phyloP scores from a whole-genome alignment of 768 basidiomycete species.

The Lactarius sp. region DNA sequence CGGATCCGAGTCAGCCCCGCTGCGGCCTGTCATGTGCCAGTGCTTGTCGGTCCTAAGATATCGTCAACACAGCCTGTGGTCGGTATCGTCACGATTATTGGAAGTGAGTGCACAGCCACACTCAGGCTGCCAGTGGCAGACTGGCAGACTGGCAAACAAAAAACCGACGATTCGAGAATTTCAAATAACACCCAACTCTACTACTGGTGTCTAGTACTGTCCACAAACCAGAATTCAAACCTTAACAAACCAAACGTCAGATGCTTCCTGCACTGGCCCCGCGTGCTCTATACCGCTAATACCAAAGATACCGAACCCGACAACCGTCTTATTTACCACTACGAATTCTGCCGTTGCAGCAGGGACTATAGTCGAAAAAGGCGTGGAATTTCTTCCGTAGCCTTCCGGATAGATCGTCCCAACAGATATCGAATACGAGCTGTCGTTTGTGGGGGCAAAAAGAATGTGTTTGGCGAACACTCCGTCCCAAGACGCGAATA shows the following conservation, averaged over 20 bases:
- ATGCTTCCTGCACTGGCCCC: background rate
- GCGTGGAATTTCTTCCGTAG: conserved; percentile 14
- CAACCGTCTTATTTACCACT: background rate
- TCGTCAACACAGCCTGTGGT: no score
- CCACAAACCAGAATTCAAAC: background rate
- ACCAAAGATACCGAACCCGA: conserved; percentile 6
- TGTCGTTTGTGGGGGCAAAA: background rate
- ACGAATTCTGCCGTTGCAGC: background rate
- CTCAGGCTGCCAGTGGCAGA: background rate
- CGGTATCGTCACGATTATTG: no score
- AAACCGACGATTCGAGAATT: background rate
- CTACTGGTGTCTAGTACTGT: no score
- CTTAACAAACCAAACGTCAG: conserved; percentile 15
- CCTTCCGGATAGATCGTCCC: conserved; percentile 15
- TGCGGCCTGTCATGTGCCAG: background rate
- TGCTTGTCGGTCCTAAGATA: background rate
- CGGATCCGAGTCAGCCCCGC: no score
- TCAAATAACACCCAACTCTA: background rate
- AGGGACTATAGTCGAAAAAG: background rate
- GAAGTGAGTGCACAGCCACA: no score
- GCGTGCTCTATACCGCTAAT: no score
- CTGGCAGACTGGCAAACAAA: background rate
- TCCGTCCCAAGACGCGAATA: background rate
- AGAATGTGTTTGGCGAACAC: background rate
- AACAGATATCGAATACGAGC: background rate